A percentile compares a stretch with the other conserved stretches of the same genome.
These are phyloP conservation scores for Leptosphaerulina australis DNA, from an alignment of 2,329 filamentous ascomycete species.

Conservation along the genomic window DNA sequence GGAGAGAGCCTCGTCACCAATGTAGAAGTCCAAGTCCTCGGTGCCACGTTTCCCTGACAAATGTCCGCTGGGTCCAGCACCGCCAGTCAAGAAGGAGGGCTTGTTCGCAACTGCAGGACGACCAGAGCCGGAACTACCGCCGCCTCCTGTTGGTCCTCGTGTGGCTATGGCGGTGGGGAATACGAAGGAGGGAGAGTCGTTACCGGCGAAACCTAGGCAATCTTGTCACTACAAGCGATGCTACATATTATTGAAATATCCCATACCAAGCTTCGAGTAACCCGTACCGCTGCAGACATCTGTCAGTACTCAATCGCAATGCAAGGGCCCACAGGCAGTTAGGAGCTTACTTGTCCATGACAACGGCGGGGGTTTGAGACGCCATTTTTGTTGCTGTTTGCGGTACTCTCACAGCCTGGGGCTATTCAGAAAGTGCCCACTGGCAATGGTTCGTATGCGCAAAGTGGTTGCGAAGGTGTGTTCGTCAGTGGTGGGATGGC, in stretches of 20 bases:
- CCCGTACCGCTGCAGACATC: slow-evolving; percentile 83
- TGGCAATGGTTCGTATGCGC: slow-evolving; percentile 26
- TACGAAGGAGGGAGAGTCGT: slow-evolving; percentile 98
- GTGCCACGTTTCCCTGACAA: slow-evolving; percentile 91
- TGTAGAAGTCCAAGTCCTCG: slow-evolving; percentile 98
- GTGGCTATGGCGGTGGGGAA: slow-evolving; percentile 99
- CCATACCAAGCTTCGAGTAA: slow-evolving; percentile 95
- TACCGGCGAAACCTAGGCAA: slow-evolving; percentile 87
- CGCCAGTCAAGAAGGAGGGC: slow-evolving; percentile 91
- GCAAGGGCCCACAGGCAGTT: slow-evolving; percentile 36
- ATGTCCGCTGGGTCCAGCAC: slow-evolving; percentile 81
- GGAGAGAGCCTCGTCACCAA: slow-evolving; percentile 91
- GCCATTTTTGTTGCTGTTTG: slow-evolving; percentile 70
- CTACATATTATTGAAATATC: background rate
- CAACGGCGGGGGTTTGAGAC: slow-evolving; percentile 99
- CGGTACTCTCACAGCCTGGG: slow-evolving; percentile 31
- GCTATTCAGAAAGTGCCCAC: slow-evolving; percentile 31
- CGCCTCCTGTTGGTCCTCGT: slow-evolving; percentile 74
- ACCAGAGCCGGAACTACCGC: slow-evolving; percentile 79
- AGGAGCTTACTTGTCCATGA: slow-evolving; percentile 99
- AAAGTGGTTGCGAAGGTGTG: slow-evolving; percentile 31
- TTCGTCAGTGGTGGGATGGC: slow-evolving; percentile 39
- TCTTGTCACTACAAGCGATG: slow-evolving; percentile 44
- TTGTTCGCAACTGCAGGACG: slow-evolving; percentile 92
- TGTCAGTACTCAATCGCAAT: slow-evolving; percentile 45